Conservation (phyloP, 1,139 yeast genomes). For the Eremothecium coryli region DNA sequence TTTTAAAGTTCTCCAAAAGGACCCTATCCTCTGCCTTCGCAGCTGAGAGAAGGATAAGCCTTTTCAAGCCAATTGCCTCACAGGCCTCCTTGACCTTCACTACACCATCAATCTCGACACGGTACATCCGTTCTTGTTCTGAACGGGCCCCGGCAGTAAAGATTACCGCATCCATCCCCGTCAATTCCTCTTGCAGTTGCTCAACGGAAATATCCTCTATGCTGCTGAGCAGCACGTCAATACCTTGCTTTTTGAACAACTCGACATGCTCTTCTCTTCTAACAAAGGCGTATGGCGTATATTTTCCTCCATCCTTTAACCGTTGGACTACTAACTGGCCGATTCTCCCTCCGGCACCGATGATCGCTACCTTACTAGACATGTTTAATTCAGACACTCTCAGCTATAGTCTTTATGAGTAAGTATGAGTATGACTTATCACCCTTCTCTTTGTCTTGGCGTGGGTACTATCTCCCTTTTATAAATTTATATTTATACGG, state of each 20-base stretch:
- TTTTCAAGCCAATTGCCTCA: conserved; percentile 36
- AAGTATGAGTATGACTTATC: too few species aligned
- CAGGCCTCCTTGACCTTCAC: conserved; percentile 52
- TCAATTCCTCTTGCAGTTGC: conserved; percentile 34
- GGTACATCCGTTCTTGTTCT: conserved; percentile 43
- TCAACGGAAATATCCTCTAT: conserved; percentile 34
- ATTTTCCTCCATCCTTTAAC: conserved; percentile 19
- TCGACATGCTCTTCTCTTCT: conserved; percentile 40
- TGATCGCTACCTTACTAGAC: conserved; percentile 34
- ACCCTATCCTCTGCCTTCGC: conserved; percentile 43
- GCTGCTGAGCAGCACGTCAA: conserved; percentile 33
- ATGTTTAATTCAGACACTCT: too few species aligned
- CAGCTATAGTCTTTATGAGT: too few species aligned
- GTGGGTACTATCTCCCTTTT: too few species aligned
- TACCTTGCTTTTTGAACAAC: conserved; percentile 32
- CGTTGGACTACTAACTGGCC: conserved; percentile 37
- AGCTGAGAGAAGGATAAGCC: conserved; percentile 51
- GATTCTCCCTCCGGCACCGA: conserved; percentile 58
- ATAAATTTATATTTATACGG: too few species aligned
- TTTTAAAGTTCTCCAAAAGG: conserved; percentile 24
- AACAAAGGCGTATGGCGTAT: conserved; percentile 41
- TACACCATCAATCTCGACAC: conserved; percentile 56
- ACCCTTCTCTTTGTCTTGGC: too few species aligned
- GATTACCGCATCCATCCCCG: conserved; percentile 49
- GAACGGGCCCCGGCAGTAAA: conserved; percentile 51